Evolutionary conservation across 2,329 filamentous ascomycete genomes (phyloP).

Genomic region (Penicillium digitatum): DNA sequence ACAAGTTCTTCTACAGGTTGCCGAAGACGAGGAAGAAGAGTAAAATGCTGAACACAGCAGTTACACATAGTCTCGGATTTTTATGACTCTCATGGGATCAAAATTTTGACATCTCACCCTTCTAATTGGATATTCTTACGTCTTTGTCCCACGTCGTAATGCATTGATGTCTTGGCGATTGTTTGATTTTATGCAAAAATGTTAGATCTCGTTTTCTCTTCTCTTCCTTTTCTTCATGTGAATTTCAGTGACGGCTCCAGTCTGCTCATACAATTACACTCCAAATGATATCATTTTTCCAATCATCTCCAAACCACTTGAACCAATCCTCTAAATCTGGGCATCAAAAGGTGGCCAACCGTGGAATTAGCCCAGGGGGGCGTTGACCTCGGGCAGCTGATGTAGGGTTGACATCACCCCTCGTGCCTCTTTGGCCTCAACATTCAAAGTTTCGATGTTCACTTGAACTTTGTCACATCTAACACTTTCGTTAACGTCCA

Average conservation of each 20-base stretch:
- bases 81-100: slow-evolving; percentile 21
- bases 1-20: slow-evolving; percentile 32
- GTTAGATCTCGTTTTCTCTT: slow-evolving; percentile 8
- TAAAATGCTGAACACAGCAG: slow-evolving; percentile 21
- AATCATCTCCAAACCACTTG: background rate
- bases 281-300: background rate
- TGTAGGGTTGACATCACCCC: slow-evolving; percentile 4
- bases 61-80: slow-evolving; percentile 13
- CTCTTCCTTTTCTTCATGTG: slow-evolving; percentile 4
- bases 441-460: background rate
- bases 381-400: background rate
- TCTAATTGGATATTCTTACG: slow-evolving; percentile 5
- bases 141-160: slow-evolving; percentile 11
- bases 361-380: background rate
- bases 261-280: background rate
- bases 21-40: slow-evolving; percentile 41
- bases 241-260: background rate
- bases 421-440: background rate
- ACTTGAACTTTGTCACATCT: background rate
- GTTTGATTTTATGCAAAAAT: slow-evolving; percentile 17
- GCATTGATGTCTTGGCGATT: slow-evolving; percentile 19
- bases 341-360: background rate
- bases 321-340: too few species aligned
- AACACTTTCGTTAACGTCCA: background rate
- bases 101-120: slow-evolving; percentile 5